These are phyloP conservation scores for Epichloe scottii DNA, from an alignment of 2,329 filamentous ascomycete species.

Conservation along the genomic window DNA sequence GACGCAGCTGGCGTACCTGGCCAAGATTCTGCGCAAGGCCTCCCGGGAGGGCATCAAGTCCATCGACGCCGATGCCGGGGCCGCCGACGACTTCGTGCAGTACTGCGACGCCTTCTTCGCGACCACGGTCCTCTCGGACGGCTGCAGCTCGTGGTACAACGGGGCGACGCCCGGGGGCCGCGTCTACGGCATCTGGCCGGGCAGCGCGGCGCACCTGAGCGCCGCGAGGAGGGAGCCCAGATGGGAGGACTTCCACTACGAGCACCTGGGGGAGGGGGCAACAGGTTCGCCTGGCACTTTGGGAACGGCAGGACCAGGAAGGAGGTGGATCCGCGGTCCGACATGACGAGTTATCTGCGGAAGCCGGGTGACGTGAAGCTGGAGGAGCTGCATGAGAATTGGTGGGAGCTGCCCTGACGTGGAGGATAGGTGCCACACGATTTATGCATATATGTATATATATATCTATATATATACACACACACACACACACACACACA, in stretches of 20 bases:
- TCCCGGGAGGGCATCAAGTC: conserved; percentile 52
- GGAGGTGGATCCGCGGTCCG: conserved; percentile 41
- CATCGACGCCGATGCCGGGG: conserved; percentile 42
- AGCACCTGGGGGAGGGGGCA: conserved; percentile 31
- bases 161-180: conserved; percentile 47
- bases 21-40: conserved; percentile 55
- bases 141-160: conserved; percentile 63
- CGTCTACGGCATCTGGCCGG: conserved; percentile 59
- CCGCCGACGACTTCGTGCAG: conserved; percentile 50
- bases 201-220: conserved; percentile 50
- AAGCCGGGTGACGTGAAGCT: conserved; percentile 45
- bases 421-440: not conserved
- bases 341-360: conserved; percentile 52
- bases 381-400: conserved; percentile 51
- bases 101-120: conserved; percentile 45
- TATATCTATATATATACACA: too few relatives aligned
- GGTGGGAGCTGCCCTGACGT: conserved; percentile 32
- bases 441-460: too few relatives aligned
- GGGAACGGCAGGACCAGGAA: conserved; percentile 54
- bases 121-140: conserved; percentile 42
- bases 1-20: conserved; percentile 50
- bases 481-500: too few relatives aligned
- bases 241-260: conserved; percentile 44
- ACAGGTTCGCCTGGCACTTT: conserved; percentile 49
- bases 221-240: conserved; percentile 40